Evolutionary conservation across 2,329 filamentous ascomycete species (phyloP).

Genomic region (Monilinia laxa): DNA sequence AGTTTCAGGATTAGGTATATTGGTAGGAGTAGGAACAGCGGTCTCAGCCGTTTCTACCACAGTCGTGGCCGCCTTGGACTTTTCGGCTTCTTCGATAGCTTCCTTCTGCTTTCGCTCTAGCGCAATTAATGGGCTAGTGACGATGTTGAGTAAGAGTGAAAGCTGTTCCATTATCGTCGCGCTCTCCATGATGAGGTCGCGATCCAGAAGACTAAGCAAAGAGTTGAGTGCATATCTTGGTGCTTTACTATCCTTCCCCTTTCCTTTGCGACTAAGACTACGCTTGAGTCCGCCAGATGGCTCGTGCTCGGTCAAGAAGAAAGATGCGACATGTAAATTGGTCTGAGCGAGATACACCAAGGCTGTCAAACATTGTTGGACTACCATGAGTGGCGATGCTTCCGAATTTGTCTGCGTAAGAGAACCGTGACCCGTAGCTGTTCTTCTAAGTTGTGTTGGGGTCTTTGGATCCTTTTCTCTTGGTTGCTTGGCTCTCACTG

Average conservation of each 20-base stretch:
- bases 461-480: constrained; percentile 67
- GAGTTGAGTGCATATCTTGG: constrained; percentile 91
- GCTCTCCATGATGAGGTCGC: constrained; percentile 95
- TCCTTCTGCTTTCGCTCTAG: constrained; percentile 83
- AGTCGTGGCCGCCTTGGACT: constrained; percentile 41
- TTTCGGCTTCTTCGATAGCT: constrained; percentile 52
- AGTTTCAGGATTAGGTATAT: constrained; percentile 22
- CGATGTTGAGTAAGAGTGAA: constrained; percentile 80
- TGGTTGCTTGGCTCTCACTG: constrained; percentile 81
- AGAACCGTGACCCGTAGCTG: constrained; percentile 57
- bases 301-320: constrained; percentile 95
- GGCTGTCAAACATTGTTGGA: constrained; percentile 89
- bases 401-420: constrained; percentile 67
- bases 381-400: constrained; percentile 89
- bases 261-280: constrained; percentile 77
- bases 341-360: constrained; percentile 80
- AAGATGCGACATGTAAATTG: constrained; percentile 82
- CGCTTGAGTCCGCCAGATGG: constrained; percentile 74
- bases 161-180: constrained; percentile 95
- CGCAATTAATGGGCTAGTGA: constrained; percentile 81
- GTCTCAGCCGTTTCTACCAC: constrained; percentile 32
- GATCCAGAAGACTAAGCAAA: constrained; percentile 80
- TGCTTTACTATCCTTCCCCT: constrained; percentile 79
- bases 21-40: not conserved
- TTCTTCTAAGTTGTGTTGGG: constrained; percentile 69